Evolutionary conservation across 495 filamentous ascomycete genomes (phyloP).

Genomic region (Pyrenopolyporus hunteri): DNA sequence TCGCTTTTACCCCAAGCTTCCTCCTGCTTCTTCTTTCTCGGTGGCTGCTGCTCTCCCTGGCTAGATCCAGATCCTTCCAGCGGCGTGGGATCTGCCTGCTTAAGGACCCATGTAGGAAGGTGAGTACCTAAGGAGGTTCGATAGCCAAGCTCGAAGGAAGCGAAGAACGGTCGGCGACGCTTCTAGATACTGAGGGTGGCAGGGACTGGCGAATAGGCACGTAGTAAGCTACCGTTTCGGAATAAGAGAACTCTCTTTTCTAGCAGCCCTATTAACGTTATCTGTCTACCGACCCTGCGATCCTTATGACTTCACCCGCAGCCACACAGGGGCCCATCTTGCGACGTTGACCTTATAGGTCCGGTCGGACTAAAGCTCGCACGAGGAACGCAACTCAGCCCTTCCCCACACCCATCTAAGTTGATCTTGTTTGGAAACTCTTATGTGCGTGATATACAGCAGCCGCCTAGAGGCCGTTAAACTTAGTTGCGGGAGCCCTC

Average conservation of each 20-base stretch:
- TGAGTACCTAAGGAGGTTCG: background rate
- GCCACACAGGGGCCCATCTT: no score
- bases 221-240: slow-evolving; percentile 2
- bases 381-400: slow-evolving; percentile 14
- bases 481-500: no score
- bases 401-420: background rate
- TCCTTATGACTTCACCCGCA: no score
- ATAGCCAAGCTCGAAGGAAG: background rate
- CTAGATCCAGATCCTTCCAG: slow-evolving; percentile 8
- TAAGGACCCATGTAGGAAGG: slow-evolving; percentile 1
- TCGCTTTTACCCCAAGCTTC: background rate
- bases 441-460: no score
- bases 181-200: background rate
- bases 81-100: background rate
- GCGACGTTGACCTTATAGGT: no score
- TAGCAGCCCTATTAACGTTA: background rate
- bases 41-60: no score
- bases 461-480: no score
- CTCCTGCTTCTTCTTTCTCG: no score
- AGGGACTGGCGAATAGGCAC: background rate
- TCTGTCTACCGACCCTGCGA: background rate
- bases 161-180: background rate
- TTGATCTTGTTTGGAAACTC: background rate
- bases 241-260: background rate
- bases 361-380: no score